Percentiles rank a stretch among this genome's conserved stretches.
phyloP scores from a whole-genome alignment of 2,329 filamentous ascomycete genomes.

The Cercospora zeae-maydis region DNA sequence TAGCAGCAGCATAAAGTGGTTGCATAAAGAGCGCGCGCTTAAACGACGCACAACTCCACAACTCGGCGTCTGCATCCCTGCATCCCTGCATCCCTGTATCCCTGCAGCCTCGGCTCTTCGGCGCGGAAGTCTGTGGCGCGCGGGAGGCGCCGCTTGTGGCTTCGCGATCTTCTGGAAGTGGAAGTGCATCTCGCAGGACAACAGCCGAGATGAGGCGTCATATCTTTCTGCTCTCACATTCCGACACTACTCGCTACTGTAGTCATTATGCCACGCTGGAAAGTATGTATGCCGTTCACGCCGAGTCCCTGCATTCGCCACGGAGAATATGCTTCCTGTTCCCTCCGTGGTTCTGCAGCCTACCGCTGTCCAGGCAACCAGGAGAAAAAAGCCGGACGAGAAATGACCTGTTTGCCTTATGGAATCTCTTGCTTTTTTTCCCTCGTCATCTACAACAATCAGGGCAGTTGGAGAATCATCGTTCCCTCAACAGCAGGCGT shows the following conservation, averaged over 20 bases:
- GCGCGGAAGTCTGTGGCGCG: background rate
- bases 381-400: background rate
- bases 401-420: background rate
- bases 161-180: background rate
- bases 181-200: background rate
- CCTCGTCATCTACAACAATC: background rate
- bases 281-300: background rate
- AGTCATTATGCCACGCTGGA: background rate
- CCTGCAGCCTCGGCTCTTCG: background rate
- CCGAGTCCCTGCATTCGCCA: background rate
- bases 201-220: constrained; percentile 5
- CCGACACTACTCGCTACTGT: background rate
- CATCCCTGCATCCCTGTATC: background rate
- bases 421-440: background rate
- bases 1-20: background rate
- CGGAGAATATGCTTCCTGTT: background rate
- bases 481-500: background rate
- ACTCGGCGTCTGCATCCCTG: background rate
- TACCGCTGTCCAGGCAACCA: background rate
- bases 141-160: background rate
- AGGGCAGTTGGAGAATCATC: background rate
- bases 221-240: background rate
- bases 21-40: background rate
- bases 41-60: background rate
- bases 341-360: background rate